Percentiles rank a stretch among this genome's conserved stretches.
Evolutionary conservation across 495 filamentous ascomycete genomes (phyloP).

Genomic region (Penicillium pulvis): DNA sequence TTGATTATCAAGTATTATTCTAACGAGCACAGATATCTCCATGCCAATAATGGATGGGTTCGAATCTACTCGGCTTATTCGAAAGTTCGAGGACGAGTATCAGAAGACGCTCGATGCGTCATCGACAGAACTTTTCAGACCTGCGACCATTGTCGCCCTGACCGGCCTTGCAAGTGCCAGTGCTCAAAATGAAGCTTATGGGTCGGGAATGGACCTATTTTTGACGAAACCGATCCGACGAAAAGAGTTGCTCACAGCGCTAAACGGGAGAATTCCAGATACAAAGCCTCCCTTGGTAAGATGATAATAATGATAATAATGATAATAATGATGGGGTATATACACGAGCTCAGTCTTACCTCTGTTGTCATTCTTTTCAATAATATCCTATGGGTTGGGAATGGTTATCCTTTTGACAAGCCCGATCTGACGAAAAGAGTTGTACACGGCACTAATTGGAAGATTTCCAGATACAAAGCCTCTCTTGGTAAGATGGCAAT

Average conservation of each 20-base stretch:
- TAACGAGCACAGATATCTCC: conserved; percentile 65
- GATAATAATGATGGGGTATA: too few relatives aligned
- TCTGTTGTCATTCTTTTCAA: too few relatives aligned
- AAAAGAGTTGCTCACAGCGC: conserved; percentile 14
- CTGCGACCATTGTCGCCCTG: conserved; percentile 35
- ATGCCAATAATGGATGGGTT: conserved; percentile 87
- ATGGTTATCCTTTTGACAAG: too few relatives aligned
- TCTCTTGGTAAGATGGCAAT: too few relatives aligned
- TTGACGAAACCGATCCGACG: conserved; percentile 41
- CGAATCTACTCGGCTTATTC: conserved; percentile 71
- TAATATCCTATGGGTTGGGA: too few relatives aligned
- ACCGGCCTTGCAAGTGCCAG: conserved; percentile 35
- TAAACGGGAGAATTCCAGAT: too few relatives aligned
- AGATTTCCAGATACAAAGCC: too few relatives aligned
- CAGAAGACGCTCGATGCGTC: neutral
- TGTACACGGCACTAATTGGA: too few relatives aligned
- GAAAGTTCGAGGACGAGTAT: conserved; percentile 59
- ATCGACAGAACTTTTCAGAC: neutral
- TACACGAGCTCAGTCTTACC: too few relatives aligned
- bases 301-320: too few relatives aligned
- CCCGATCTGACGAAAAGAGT: too few relatives aligned
- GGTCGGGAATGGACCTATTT: conserved; percentile 43
- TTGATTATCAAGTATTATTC: neutral
- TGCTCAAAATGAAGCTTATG: conserved; percentile 34
- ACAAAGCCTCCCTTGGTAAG: too few relatives aligned